phyloP scores from a whole-genome alignment of 441 rosid species.

The Macaranga tanarius region DNA sequence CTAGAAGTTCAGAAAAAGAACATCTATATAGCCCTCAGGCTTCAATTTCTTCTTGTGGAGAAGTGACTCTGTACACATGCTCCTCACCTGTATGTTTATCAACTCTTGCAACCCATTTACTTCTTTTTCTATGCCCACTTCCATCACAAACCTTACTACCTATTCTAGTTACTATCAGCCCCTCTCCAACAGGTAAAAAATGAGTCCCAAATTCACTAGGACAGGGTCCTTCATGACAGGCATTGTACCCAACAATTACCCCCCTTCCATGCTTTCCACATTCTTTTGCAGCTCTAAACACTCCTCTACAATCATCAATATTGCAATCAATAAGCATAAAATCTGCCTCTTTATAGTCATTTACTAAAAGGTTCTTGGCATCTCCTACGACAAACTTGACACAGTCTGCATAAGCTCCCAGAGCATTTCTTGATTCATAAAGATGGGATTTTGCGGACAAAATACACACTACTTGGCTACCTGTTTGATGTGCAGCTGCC shows the following conservation, averaged over 20 bases:
- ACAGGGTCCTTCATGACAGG: constrained; percentile 29
- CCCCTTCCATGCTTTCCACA: constrained; percentile 24
- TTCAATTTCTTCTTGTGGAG: constrained; percentile 9
- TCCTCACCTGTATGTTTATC: constrained; percentile 46
- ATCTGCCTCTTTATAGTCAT: constrained; percentile 38
- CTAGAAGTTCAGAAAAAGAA: background rate
- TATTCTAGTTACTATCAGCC: constrained; percentile 36
- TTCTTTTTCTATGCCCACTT: constrained; percentile 19
- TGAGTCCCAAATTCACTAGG: constrained; percentile 30
- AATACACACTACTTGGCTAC: constrained; percentile 41
- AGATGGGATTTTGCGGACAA: constrained; percentile 14
- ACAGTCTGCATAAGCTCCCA: constrained; percentile 25
- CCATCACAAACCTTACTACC: constrained; percentile 1
- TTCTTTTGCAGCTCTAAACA: constrained; percentile 32
- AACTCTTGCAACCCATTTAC: constrained; percentile 44
- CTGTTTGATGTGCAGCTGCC: constrained; percentile 50
- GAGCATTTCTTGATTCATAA: constrained; percentile 17
- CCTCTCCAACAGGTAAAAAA: constrained; percentile 47
- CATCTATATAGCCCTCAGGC: background rate
- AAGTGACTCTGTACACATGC: constrained; percentile 41
- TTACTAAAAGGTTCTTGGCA: constrained; percentile 27
- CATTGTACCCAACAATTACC: constrained; percentile 46
- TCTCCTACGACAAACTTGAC: constrained; percentile 38
- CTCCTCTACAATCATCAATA: constrained; percentile 21
- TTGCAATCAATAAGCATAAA: constrained; percentile 49